A percentile compares a stretch with the other conserved stretches of the same genome.
Conservation (phyloP, 805 yeast species). For the Brettanomyces anomalus region DNA sequence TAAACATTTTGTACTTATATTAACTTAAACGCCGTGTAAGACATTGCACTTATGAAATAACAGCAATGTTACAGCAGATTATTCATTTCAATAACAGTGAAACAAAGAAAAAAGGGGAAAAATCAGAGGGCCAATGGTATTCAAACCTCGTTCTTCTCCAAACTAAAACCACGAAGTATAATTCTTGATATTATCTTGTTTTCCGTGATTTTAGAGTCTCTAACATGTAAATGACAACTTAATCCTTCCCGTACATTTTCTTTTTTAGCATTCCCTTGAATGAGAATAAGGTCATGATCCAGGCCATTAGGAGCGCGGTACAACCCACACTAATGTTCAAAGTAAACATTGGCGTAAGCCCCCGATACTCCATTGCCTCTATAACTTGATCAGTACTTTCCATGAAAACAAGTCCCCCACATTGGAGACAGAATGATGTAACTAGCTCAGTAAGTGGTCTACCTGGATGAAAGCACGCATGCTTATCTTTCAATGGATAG, state of each 20-base stretch:
- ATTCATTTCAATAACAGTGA: no score
- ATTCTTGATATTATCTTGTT: no score
- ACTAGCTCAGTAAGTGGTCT: slow-evolving; percentile 85
- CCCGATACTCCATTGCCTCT: slow-evolving; percentile 72
- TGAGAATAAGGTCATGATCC: slow-evolving; percentile 68
- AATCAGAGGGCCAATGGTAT: no score
- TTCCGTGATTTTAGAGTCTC: no score
- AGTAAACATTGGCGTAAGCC: slow-evolving; percentile 83
- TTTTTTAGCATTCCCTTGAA: slow-evolving; percentile 43
- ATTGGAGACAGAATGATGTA: slow-evolving; percentile 65
- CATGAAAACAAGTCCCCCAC: slow-evolving; percentile 91
- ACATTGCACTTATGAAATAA: background rate
- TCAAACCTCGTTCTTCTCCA: no score
- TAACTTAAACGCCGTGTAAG: no score
- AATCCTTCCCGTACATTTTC: slow-evolving; percentile 5
- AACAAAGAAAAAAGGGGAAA: no score
- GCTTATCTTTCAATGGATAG: slow-evolving; percentile 24
- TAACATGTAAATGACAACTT: background rate
- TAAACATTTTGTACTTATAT: no score
- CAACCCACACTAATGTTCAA: slow-evolving; percentile 79
- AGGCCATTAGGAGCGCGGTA: slow-evolving; percentile 73
- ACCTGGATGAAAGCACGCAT: slow-evolving; percentile 32
- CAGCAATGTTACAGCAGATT: no score
- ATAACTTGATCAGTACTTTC: slow-evolving; percentile 83
- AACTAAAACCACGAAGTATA: no score